Evolutionary conservation across 352 stramenopile species (phyloP).

Genomic region (Peronospora belbahrii): DNA sequence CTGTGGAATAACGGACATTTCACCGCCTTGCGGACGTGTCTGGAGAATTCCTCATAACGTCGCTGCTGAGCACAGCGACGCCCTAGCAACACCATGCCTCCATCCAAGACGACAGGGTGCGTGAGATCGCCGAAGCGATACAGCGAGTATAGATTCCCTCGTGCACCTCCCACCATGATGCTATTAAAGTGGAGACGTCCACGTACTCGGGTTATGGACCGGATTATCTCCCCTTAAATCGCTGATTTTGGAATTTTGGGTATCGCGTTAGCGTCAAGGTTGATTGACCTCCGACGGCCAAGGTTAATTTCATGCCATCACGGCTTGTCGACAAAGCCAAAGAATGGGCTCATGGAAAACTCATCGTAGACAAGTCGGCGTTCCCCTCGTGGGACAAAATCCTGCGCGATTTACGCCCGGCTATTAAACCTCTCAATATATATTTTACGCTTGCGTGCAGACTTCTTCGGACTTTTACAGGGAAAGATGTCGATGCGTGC

Average conservation of each 20-base stretch:
- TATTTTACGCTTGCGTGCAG: no score
- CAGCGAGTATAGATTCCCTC: constrained; percentile 3
- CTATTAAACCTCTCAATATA: not conserved
- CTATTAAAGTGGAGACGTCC: not conserved
- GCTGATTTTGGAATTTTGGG: not conserved
- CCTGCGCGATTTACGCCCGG: not conserved
- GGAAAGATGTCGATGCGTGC: not conserved
- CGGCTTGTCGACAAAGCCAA: not conserved
- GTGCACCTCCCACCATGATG: not conserved
- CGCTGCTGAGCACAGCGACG: not conserved
- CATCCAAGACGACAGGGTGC: not conserved
- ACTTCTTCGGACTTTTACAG: not conserved
- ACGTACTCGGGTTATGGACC: not conserved
- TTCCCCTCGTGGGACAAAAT: not conserved
- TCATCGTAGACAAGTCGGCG: not conserved
- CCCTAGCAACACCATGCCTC: not conserved
- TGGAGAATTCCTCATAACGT: not conserved
- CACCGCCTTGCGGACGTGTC: not conserved
- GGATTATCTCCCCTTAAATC: not conserved
- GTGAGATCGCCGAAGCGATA: constrained; percentile 2
- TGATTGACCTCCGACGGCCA: not conserved
- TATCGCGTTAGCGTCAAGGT: not conserved
- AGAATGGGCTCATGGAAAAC: not conserved
- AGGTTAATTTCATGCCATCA: not conserved
- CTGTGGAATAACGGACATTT: not conserved